Evolutionary conservation across 139 green algal genomes (phyloP).

Genomic region (Chlamydomonas schloesseri): DNA sequence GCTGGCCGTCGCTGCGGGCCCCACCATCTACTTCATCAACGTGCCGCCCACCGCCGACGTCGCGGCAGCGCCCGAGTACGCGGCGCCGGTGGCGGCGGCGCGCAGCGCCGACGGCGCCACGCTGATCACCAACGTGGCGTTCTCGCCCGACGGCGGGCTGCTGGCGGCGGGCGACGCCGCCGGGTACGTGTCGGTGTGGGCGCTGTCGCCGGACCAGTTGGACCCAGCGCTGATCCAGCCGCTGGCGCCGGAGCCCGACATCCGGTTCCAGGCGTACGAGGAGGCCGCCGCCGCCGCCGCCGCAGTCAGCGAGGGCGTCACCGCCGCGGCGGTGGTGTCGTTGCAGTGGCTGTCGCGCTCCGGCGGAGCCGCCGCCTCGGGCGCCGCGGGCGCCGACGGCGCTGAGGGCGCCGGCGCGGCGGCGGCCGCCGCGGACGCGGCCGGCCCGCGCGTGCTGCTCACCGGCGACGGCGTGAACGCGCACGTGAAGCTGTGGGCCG

Average conservation of each 20-base stretch:
- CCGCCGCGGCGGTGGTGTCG: constrained; percentile 8
- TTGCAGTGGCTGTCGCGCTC: constrained; percentile 22
- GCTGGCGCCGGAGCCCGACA: constrained; percentile 6
- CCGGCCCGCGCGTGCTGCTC: constrained; percentile 51
- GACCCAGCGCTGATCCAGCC: not conserved
- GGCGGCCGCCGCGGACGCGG: too few relatives aligned
- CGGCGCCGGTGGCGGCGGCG: constrained; percentile 29
- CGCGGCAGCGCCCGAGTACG: constrained; percentile 39
- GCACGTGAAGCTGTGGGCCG: constrained; percentile 65
- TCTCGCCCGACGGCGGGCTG: constrained; percentile 60
- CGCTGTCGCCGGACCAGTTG: constrained; percentile 37
- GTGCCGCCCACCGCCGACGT: constrained; percentile 47
- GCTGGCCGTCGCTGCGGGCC: constrained; percentile 59
- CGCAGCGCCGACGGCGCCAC: constrained; percentile 6
- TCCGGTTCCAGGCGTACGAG: constrained; percentile 34
- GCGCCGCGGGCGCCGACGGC: not conserved
- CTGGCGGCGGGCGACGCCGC: constrained; percentile 63
- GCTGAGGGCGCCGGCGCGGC: not conserved
- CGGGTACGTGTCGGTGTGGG: constrained; percentile 65
- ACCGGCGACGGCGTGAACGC: constrained; percentile 55
- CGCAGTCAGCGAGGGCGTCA: not conserved
- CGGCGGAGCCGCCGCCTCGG: not conserved
- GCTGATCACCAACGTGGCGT: constrained; percentile 57
- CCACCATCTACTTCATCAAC: constrained; percentile 53
- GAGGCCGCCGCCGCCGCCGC: not conserved